A percentile compares a stretch with the other conserved stretches of the same genome.
phyloP scores from a whole-genome alignment of 129 eudicot genomes.

The Pittosporum tobira region DNA sequence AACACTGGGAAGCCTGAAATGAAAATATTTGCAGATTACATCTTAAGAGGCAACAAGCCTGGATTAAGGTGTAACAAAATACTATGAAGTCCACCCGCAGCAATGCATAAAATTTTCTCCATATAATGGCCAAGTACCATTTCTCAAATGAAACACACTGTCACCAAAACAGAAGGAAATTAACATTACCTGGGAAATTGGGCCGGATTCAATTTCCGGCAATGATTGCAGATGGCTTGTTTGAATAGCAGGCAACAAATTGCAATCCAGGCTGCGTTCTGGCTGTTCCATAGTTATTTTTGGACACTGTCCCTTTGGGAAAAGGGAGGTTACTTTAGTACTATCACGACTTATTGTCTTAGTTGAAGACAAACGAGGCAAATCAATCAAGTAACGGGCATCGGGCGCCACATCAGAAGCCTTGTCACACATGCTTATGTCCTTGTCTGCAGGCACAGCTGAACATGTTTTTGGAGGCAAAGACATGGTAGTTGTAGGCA shows the following conservation, averaged over 20 bases:
- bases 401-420: constrained; percentile 5
- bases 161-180: not conserved
- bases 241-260: constrained; percentile 12
- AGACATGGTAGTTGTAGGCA: constrained; percentile 36
- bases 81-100: no score
- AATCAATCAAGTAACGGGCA: constrained; percentile 13
- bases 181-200: constrained; percentile 15
- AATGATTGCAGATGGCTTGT: constrained; percentile 10
- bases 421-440: constrained; percentile 4
- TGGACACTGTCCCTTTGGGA: not conserved
- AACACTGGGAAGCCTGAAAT: no score
- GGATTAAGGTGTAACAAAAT: no score
- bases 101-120: no score
- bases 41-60: no score
- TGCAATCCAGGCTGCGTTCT: constrained; percentile 10
- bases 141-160: not conserved
- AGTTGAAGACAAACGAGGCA: constrained; percentile 12
- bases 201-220: constrained; percentile 9
- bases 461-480: constrained; percentile 36
- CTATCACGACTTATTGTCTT: constrained; percentile 14
- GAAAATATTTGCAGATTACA: no score
- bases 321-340: not conserved
- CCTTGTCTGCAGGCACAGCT: constrained; percentile 24
- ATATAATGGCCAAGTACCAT: not conserved
- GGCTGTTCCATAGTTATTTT: constrained; percentile 12